These are phyloP conservation scores for Aechmea fasciata DNA, from an alignment of 176 grass and related monocot species.

Conservation along the genomic window DNA sequence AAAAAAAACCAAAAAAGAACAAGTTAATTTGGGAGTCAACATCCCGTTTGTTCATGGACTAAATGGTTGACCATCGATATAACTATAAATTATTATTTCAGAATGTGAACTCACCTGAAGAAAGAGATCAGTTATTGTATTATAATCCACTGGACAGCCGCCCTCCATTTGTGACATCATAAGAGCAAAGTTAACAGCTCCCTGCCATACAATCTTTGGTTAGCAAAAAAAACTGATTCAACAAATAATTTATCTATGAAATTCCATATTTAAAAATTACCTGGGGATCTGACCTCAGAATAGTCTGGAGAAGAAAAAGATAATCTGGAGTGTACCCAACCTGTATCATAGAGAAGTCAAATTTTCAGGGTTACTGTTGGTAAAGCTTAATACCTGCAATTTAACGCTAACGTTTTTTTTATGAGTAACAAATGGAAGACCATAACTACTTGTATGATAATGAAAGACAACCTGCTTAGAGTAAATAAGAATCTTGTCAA, in stretches of 20 bases:
- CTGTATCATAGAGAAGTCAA: conserved; percentile 33
- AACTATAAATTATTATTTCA: neutral
- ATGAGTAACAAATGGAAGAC: neutral
- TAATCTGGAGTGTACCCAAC: conserved; percentile 96
- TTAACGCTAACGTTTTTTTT: neutral
- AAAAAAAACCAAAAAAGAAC: conserved; percentile 1
- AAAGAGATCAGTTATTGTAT: conserved; percentile 93
- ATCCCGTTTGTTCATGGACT: neutral
- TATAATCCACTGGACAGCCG: conserved; percentile 84
- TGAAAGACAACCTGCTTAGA: neutral
- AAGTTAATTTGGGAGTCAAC: neutral
- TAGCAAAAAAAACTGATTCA: conserved; percentile 1
- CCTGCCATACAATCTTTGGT: conserved; percentile 28
- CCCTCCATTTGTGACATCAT: conserved; percentile 99
- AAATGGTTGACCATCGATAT: neutral
- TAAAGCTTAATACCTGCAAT: conserved; percentile 11
- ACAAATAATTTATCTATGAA: too few relatives aligned
- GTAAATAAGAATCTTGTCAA: conserved; percentile 27
- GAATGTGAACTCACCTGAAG: conserved; percentile 49
- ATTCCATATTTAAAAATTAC: conserved; percentile 13
- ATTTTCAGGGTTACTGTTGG: conserved; percentile 17
- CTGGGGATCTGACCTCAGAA: conserved; percentile 90
- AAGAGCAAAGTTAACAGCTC: conserved; percentile 95
- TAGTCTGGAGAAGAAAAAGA: conserved; percentile 88
- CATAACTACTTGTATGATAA: neutral